Evolutionary conservation across 1,284 basidiomycete species (phyloP).

Genomic region (Trametes polyzona): DNA sequence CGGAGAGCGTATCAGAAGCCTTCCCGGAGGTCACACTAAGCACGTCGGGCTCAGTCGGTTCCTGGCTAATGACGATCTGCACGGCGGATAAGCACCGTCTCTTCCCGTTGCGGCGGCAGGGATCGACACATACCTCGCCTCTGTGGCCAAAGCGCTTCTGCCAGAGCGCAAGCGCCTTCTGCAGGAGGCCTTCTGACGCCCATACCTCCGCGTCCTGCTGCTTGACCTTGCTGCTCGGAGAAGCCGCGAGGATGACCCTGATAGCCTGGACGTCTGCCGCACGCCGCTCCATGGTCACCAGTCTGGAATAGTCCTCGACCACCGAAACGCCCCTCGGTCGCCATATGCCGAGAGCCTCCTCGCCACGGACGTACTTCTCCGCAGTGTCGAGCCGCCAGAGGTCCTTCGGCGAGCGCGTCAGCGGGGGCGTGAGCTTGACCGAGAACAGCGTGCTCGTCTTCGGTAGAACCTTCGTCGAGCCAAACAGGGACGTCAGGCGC

Average conservation of each 20-base stretch:
- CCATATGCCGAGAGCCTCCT: constrained; percentile 85
- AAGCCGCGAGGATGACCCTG: constrained; percentile 71
- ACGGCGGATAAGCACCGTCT: constrained; percentile 4
- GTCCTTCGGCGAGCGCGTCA: constrained; percentile 87
- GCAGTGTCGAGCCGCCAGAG: constrained; percentile 95
- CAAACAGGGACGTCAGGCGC: constrained; percentile 75
- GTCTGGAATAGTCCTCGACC: constrained; percentile 81
- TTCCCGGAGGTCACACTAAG: constrained; percentile 47
- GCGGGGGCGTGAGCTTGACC: constrained; percentile 80
- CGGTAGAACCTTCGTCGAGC: constrained; percentile 70
- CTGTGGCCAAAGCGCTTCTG: constrained; percentile 78
- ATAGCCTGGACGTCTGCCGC: constrained; percentile 91
- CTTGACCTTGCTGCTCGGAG: constrained; percentile 49
- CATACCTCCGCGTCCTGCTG: constrained; percentile 61
- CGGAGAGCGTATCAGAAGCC: constrained; percentile 42
- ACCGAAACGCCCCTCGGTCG: constrained; percentile 86
- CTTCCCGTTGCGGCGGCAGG: background rate
- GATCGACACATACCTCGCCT: constrained; percentile 59
- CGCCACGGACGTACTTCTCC: constrained; percentile 91
- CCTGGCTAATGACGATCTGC: constrained; percentile 79
- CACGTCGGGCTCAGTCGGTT: constrained; percentile 56
- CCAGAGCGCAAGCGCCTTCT: constrained; percentile 78
- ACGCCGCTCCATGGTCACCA: constrained; percentile 71
- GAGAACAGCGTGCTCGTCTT: constrained; percentile 84
- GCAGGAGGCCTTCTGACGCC: constrained; percentile 64